Conservation (phyloP, 495 filamentous ascomycete species). For the Elasticomyces elasticus region DNA sequence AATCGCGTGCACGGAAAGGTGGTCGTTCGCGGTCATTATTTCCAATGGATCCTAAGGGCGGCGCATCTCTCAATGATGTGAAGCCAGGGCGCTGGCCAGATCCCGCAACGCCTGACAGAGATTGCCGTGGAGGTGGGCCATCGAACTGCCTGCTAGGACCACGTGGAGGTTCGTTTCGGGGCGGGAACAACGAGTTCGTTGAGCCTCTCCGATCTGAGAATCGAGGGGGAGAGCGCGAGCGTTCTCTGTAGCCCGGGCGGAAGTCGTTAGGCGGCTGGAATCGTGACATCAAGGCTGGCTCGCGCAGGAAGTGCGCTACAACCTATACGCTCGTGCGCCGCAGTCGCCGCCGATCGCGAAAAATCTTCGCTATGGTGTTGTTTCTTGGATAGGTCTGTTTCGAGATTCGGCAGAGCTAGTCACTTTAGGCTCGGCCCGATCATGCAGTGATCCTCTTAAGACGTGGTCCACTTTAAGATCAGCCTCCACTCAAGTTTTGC, state of each 20-base stretch:
- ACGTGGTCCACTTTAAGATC: too few relatives aligned
- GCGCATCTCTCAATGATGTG: conserved; percentile 27
- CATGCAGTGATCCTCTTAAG: too few relatives aligned
- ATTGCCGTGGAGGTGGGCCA: neutral
- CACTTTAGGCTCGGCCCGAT: too few relatives aligned
- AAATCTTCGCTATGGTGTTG: too few relatives aligned
- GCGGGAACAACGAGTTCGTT: conserved; percentile 22
- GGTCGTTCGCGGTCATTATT: conserved; percentile 21
- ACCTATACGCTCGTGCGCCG: too few relatives aligned
- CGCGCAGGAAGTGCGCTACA: neutral
- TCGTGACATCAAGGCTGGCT: conserved; percentile 18
- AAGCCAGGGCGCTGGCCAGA: conserved; percentile 6
- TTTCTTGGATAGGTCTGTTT: too few relatives aligned
- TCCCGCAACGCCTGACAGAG: conserved; percentile 1
- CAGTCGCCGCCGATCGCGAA: too few relatives aligned
- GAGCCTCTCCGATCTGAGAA: conserved; percentile 42
- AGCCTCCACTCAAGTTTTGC: too few relatives aligned
- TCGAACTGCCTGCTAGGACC: conserved; percentile 33
- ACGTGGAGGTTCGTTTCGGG: conserved; percentile 35
- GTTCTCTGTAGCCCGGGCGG: conserved; percentile 46
- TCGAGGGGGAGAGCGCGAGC: conserved; percentile 49
- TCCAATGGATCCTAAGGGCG: conserved; percentile 25
- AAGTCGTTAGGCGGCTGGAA: conserved; percentile 29
- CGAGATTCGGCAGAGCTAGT: too few relatives aligned
- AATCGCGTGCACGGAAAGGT: conserved; percentile 30